phyloP scores from a whole-genome alignment of 148 eudicot genomes.

The Rhododendron kiyosumense region DNA sequence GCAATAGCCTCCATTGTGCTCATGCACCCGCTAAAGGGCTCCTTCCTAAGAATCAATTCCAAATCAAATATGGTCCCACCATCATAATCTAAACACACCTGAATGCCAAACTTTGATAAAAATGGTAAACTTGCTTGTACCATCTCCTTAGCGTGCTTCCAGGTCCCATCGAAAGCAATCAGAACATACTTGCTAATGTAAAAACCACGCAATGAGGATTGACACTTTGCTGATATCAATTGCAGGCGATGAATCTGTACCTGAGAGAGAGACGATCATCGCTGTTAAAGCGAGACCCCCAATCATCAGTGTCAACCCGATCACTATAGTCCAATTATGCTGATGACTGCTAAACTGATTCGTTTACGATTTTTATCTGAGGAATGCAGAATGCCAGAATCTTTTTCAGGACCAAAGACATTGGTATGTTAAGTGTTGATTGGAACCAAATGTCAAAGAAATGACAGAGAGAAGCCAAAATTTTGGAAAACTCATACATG shows the following conservation, averaged over 20 bases:
- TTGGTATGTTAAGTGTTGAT: neutral
- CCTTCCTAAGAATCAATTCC: too few relatives aligned
- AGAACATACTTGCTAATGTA: constrained; percentile 28
- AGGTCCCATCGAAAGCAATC: constrained; percentile 91
- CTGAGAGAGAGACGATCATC: constrained; percentile 24
- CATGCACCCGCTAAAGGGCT: too few relatives aligned
- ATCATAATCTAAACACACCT: constrained; percentile 63
- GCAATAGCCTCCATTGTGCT: too few relatives aligned
- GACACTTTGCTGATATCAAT: constrained; percentile 43
- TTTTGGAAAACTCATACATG: neutral
- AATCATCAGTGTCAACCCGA: neutral
- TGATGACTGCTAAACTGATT: neutral
- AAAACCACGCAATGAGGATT: constrained; percentile 25
- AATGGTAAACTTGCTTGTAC: constrained; percentile 80
- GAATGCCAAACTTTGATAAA: constrained; percentile 64
- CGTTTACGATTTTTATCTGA: neutral
- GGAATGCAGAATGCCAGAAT: neutral
- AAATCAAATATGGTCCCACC: constrained; percentile 72
- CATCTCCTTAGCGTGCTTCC: constrained; percentile 99
- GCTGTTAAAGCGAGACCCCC: neutral
- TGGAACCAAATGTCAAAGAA: neutral
- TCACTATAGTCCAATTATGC: neutral
- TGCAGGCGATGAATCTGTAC: constrained; percentile 51
- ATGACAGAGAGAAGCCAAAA: neutral
- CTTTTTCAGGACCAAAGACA: neutral